Evolutionary conservation across 371 early-diverging fungal species (phyloP).

Genomic region (Saksenaea oblongispora): DNA sequence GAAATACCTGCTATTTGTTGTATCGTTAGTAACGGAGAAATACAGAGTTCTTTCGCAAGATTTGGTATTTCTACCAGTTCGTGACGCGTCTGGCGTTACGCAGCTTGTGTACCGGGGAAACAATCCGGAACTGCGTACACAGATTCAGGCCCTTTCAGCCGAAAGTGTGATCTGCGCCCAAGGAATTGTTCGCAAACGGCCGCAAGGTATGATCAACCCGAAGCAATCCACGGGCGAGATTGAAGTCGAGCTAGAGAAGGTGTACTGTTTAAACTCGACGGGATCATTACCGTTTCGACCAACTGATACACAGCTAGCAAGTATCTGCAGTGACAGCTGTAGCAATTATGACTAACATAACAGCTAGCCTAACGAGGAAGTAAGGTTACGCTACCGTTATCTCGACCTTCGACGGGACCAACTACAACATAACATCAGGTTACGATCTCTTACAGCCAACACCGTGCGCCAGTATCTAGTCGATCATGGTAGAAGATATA

Average conservation of each 20-base stretch:
- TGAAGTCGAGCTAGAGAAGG: slow-evolving; percentile 66
- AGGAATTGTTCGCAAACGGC: slow-evolving; percentile 63
- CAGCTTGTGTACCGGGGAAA: slow-evolving; percentile 60
- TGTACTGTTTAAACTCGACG: slow-evolving; percentile 75
- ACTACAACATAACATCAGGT: slow-evolving; percentile 76
- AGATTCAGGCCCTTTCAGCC: slow-evolving; percentile 50
- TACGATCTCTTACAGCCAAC: slow-evolving; percentile 66
- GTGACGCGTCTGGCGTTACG: slow-evolving; percentile 67
- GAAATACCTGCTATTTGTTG: neutral
- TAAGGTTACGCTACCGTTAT: slow-evolving; percentile 76
- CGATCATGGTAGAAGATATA: slow-evolving; percentile 43
- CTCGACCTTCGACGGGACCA: slow-evolving; percentile 79
- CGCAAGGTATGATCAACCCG: slow-evolving; percentile 50
- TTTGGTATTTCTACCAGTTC: slow-evolving; percentile 68
- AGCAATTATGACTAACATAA: neutral
- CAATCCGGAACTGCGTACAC: slow-evolving; percentile 21
- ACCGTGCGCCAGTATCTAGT: slow-evolving; percentile 66
- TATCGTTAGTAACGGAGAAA: neutral
- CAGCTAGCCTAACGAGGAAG: slow-evolving; percentile 78
- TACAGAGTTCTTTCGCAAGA: slow-evolving; percentile 61
- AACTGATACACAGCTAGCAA: slow-evolving; percentile 59
- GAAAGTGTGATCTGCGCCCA: slow-evolving; percentile 70
- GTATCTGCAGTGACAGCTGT: slow-evolving; percentile 6
- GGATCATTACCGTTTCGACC: slow-evolving; percentile 74
- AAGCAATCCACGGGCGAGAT: slow-evolving; percentile 63